Percentiles rank a stretch among this genome's conserved stretches.
phyloP scores from a whole-genome alignment of 2,329 filamentous ascomycete species.

The Trichoderma sp. region DNA sequence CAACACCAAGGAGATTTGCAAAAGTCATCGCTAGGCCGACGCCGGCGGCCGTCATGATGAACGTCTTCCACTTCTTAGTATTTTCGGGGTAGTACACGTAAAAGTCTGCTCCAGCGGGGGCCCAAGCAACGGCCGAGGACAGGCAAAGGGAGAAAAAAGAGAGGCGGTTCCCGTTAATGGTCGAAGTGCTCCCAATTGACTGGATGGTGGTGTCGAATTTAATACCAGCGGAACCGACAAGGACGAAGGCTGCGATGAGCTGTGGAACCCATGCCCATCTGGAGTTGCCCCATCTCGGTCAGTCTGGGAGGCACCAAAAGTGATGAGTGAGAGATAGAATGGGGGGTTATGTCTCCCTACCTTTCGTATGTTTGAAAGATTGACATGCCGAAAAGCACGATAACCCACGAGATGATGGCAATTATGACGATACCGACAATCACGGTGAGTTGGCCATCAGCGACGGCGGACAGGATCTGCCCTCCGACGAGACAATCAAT shows the following conservation, averaged over 20 bases:
- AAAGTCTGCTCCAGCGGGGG: not conserved
- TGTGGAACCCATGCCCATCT: constrained; percentile 55
- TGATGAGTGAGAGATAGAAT: not conserved
- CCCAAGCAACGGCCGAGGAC: not conserved
- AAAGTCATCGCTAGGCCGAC: not conserved
- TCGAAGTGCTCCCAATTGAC: not conserved
- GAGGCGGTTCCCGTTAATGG: not conserved
- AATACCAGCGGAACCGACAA: constrained; percentile 62
- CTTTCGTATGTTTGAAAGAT: not conserved
- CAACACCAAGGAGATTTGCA: not conserved
- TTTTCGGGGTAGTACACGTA: not conserved
- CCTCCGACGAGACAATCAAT: constrained; percentile 79
- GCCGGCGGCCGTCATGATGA: not conserved
- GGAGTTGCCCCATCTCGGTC: constrained; percentile 1
- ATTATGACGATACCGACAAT: constrained; percentile 74
- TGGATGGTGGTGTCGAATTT: constrained; percentile 55
- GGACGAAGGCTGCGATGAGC: constrained; percentile 69
- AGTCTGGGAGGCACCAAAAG: not conserved
- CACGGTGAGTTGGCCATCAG: constrained; percentile 60
- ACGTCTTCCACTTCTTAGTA: not conserved
- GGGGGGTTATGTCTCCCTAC: not conserved
- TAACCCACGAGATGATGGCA: constrained; percentile 36
- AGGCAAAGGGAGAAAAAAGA: not conserved
- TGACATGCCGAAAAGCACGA: not conserved
- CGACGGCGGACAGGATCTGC: constrained; percentile 72